Evolutionary conservation across 495 filamentous ascomycete species (phyloP).

Genomic region (Glutinoglossum americanum): DNA sequence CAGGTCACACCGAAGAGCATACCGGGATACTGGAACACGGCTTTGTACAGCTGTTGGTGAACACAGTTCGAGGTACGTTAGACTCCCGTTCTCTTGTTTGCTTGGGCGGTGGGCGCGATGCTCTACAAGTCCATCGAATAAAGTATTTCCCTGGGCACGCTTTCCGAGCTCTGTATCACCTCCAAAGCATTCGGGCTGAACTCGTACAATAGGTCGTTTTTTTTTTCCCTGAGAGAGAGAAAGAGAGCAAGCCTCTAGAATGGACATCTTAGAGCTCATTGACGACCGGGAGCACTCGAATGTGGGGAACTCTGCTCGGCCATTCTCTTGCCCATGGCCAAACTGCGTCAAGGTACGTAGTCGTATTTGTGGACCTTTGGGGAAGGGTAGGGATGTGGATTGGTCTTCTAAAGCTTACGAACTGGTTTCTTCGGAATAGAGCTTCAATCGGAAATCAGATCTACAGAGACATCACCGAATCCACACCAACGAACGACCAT

Average conservation of each 20-base stretch:
- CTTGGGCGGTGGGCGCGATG: neutral
- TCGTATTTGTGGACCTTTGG: no score
- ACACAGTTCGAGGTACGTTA: neutral
- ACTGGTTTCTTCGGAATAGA: slow-evolving; percentile 23
- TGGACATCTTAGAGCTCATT: slow-evolving; percentile 18
- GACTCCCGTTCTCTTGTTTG: neutral
- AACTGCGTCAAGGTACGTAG: slow-evolving; percentile 15
- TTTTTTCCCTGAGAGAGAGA: no score
- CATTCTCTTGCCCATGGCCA: slow-evolving; percentile 13
- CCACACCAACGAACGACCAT: slow-evolving; percentile 77
- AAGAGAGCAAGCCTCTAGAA: slow-evolving; percentile 2
- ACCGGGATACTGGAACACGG: neutral
- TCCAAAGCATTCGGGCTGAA: neutral
- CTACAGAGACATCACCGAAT: slow-evolving; percentile 74
- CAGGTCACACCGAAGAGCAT: neutral
- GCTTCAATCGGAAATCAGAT: slow-evolving; percentile 87
- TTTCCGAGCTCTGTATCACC: neutral
- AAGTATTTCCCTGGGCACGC: neutral
- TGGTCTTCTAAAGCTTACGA: neutral
- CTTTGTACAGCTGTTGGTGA: neutral
- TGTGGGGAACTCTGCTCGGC: slow-evolving; percentile 13
- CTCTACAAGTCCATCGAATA: neutral
- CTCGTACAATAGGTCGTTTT: neutral
- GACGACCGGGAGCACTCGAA: slow-evolving; percentile 17
- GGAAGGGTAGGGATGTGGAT: no score